Base-by-base conservation (phyloP, 2,329 filamentous ascomycete species). In the Pyrenochaeta sp. region DNA sequence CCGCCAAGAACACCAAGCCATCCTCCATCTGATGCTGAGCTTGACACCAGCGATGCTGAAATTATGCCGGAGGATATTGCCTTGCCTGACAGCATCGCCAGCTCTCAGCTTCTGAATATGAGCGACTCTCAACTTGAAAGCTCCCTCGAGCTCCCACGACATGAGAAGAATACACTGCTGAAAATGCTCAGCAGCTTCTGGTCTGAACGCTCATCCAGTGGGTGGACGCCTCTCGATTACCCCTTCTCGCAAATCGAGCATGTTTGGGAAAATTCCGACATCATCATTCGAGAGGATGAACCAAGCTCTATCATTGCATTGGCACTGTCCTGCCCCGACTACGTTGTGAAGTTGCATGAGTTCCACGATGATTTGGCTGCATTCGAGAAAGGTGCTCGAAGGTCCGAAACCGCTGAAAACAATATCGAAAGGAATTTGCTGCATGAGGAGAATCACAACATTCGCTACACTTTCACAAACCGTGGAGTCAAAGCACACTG, bases 171-270 rank as follows among this genome's bases (percentile, higher is more conserved):
- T 56, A 97, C 93, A 45, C 82, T 98, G 64, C 90, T 99, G 87
- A 97, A 96, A 74, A 93, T 97, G 81, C 84, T 99, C 45, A 95
- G 93, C 15, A 97, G 94, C 71, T 99, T 99, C 77, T 99, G 95
- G 95, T 96, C 95, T 2, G 96, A 99, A 78, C 88, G 95, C 52
- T 98, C 95, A 47, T 92, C 96, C 25, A 97, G 93, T 76, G 93
- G 94, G 37, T 99, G 95, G 95, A 86, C 90, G 5, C 87, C 90
- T 24, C 85, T 99, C 22, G 95, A 99, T 53, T 99, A 99, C 71
- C 96, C 96, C 2, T 86, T 98, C 42, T 77, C 79, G 22, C 71
- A 90, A 45, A 91, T 90, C 15, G 95, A 99, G 74, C 95, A 99
- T 76, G 93, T 99, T 47, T 98, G 98, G 79, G 91, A 93, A 52